A percentile compares a stretch with the other conserved stretches of the same genome.
These are phyloP conservation scores for Adansonia digitata DNA, from an alignment of 345 rosid species.

Conservation along the genomic window DNA sequence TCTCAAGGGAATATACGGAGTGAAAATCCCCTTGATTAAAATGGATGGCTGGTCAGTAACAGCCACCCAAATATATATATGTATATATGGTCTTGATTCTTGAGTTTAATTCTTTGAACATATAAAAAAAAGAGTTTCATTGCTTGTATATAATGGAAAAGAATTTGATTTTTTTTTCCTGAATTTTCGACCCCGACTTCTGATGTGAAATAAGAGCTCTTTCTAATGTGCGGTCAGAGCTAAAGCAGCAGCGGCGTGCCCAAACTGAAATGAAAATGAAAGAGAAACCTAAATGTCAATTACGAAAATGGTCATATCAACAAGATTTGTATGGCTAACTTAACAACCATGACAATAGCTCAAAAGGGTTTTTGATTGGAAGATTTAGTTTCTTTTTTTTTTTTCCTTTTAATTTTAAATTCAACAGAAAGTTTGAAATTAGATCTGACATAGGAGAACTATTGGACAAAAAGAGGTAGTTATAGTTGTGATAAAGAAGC, in stretches of 20 bases:
- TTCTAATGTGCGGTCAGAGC: too few species aligned
- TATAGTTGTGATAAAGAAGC: constrained; percentile 42
- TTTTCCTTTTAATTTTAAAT: not conserved
- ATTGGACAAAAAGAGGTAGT: constrained; percentile 19
- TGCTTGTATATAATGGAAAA: not conserved
- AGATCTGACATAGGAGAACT: not conserved
- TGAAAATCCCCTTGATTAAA: not conserved
- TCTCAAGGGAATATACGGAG: not conserved
- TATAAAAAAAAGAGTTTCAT: too few species aligned
- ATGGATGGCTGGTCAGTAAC: not conserved
- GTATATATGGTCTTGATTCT: not conserved
- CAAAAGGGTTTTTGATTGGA: not conserved
- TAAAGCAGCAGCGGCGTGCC: not conserved
- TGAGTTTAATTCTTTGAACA: not conserved
- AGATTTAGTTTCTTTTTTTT: not conserved
- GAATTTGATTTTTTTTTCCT: not conserved
- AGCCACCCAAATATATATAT: not conserved
- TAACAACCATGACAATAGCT: constrained; percentile 22
- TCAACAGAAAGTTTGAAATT: constrained; percentile 1
- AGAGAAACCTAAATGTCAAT: constrained; percentile 12
- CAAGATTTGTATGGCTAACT: constrained; percentile 15
- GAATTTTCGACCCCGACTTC: not conserved
- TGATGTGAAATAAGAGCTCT: not conserved
- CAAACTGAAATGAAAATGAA: constrained; percentile 30
- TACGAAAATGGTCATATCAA: not conserved